Base-by-base conservation (phyloP, 2,329 filamentous ascomycete species). In the Stemphylium vesicarium region DNA sequence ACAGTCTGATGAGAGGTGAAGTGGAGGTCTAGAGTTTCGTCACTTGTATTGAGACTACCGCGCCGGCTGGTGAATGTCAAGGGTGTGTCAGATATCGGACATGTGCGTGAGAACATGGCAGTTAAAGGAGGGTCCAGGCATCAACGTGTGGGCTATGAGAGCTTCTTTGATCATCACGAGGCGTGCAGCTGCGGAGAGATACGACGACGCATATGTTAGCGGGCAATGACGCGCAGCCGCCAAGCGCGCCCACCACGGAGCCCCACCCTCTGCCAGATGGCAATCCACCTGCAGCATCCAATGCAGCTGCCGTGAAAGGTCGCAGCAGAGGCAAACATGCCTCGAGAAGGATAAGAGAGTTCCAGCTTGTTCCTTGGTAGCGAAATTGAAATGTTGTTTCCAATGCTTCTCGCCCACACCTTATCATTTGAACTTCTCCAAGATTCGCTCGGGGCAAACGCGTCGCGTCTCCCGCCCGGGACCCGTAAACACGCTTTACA, bases 171-270 rank as follows among this genome's bases (percentile, higher is more conserved):
- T 35, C 56, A 36, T 44, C 45, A 54, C 57, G 46, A 37, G 45
- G 39, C 41, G 54, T 40, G 36, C 6, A 32, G 45, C 26, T 40
- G 35, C 24, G 22, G 31, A 38, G 18, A 32, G 29, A 47, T 38
- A 24, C 38, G 18, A 26, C 31, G 45, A 26, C 31, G 45, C 45
- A 47, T 16, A 26, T 41, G 47, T 33, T 31, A 41, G 45, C 43
- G 29, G 42, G 46, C 57, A 18, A 60, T 60, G 57, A 60, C 57
- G 57, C 57, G 53, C 57, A 26, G 42, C 39, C 24, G 56, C 52
- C 52, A 59, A 52, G 56, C 22, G 8, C 33, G 33, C 26, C 43
- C 47, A 33, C 50, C 22, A 20, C 15, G 7, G 18, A 20, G 31
- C 37, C 42, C 54, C 12, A 20, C 33, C 37, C 26, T 4, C 12